Evolutionary conservation across 768 basidiomycete species (phyloP).

Genomic region (Rhodosporidiobolus odoratus): DNA sequence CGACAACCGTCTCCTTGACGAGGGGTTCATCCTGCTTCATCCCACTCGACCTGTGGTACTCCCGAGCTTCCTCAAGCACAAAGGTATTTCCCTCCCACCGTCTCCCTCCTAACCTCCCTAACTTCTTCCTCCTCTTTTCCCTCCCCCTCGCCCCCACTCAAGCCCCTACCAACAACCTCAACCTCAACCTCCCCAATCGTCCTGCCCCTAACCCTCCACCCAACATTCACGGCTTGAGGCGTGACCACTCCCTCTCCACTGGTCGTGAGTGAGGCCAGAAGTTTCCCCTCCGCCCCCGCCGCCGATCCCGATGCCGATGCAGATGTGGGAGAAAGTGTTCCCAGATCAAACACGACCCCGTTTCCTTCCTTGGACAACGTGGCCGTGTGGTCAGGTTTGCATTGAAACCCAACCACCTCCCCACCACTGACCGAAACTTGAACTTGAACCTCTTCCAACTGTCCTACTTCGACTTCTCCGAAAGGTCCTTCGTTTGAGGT

Average conservation of each 20-base stretch:
- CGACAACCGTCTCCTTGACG: no score
- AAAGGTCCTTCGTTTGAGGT: not conserved
- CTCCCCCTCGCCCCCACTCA: constrained; percentile 2
- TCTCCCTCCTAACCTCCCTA: constrained; percentile 18
- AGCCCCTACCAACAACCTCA: constrained; percentile 41
- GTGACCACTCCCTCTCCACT: constrained; percentile 36
- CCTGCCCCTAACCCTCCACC: constrained; percentile 45
- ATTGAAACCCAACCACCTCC: no score
- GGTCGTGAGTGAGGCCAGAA: constrained; percentile 46
- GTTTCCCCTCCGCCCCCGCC: constrained; percentile 40
- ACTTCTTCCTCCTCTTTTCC: not conserved
- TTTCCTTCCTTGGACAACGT: no score
- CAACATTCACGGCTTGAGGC: constrained; percentile 42
- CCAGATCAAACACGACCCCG: constrained; percentile 41
- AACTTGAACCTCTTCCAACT: no score
- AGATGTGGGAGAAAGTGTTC: constrained; percentile 1
- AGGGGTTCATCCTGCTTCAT: not conserved
- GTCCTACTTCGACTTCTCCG: no score
- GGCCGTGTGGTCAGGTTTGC: no score
- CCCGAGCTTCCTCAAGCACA: not conserved
- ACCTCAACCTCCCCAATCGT: constrained; percentile 45
- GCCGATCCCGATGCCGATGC: no score
- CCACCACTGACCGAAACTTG: no score
- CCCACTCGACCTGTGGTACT: no score
- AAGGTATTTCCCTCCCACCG: constrained; percentile 21